phyloP scores from a whole-genome alignment of 495 filamentous ascomycete genomes.

The Immersiella caudata region DNA sequence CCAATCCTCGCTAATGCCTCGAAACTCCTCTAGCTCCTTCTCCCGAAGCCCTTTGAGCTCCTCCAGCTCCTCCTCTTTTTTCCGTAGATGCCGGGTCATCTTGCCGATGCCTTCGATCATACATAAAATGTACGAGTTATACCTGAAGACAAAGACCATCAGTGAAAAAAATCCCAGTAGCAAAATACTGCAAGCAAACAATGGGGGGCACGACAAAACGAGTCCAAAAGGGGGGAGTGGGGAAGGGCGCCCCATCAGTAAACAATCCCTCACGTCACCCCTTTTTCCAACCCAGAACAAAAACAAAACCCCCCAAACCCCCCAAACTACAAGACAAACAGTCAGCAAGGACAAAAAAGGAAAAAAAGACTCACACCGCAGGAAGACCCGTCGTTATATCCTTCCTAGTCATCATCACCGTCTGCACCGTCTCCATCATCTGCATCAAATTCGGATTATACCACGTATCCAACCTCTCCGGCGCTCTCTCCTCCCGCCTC shows the following conservation, averaged over 20 bases:
- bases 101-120: slow-evolving; percentile 45
- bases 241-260: not conserved
- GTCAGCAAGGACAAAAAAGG: not conserved
- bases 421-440: slow-evolving; percentile 48
- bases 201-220: not conserved
- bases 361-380: slow-evolving; percentile 24
- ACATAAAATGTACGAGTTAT: slow-evolving; percentile 45
- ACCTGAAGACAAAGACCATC: slow-evolving; percentile 23
- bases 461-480: slow-evolving; percentile 30
- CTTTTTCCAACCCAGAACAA: not conserved
- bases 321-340: not conserved
- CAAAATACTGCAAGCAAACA: not conserved
- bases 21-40: slow-evolving; percentile 45
- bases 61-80: slow-evolving; percentile 26
- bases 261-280: not conserved
- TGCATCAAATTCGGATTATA: slow-evolving; percentile 45
- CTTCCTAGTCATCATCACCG: slow-evolving; percentile 38
- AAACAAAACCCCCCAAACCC: not conserved
- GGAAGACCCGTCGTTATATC: slow-evolving; percentile 37
- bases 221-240: not conserved
- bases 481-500: not conserved
- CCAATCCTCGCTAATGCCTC: slow-evolving; percentile 46
- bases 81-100: slow-evolving; percentile 25
- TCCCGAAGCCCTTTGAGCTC: slow-evolving; percentile 39
- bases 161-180: not conserved